Base-by-base conservation (phyloP, 768 basidiomycete species). In the Podaxis sp. region DNA sequence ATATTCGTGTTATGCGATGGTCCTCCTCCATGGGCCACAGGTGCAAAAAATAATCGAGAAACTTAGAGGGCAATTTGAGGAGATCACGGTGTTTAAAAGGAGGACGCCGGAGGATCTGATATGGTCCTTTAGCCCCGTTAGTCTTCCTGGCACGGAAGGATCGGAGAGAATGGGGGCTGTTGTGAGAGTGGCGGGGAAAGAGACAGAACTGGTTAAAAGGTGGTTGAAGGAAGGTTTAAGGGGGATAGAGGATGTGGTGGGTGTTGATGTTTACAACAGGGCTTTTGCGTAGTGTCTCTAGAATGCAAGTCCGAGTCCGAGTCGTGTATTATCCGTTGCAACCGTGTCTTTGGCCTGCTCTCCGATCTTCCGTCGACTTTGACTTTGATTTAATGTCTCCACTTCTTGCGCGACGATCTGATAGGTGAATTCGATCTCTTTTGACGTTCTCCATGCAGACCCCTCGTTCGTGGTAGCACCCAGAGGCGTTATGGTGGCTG, bases 1-100 rank as follows among this genome's bases (percentile, higher is more conserved):
- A 2, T 98, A 96, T 71, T 83, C 90, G 7, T 96, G 94, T 74
- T 98, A 96, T 73, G 95, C 93, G 20, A 95, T 87, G 66, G 74
- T 96, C 20, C 78, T 97, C 64, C 81, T 98, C 64, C 84, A 83
- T 65, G 96, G 96, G 3, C 89, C 90, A 0, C 73, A 80, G 60
- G 78, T 87, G 20, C 74, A 77, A 50, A 68, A 68, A 1, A 75
- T 88, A 4, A 77, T 90, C 36, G 60, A 71, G 1, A 72, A 79
- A 53, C 77, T 98, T 54, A 69, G 74, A 24, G 73, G 65, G 22
- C 72, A 80, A 66, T 88, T 89, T 67, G 74, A 78, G 55, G 66
- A 74, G 15, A 86, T 87, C 36, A 80, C 82, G 3, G 86, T 97
- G 60, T 90, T 91, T 73, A 80, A 82, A 68, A 70, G 82, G 75